Evolutionary conservation across 345 rosid species (phyloP).

Genomic region (Rhodamnia argentea): DNA sequence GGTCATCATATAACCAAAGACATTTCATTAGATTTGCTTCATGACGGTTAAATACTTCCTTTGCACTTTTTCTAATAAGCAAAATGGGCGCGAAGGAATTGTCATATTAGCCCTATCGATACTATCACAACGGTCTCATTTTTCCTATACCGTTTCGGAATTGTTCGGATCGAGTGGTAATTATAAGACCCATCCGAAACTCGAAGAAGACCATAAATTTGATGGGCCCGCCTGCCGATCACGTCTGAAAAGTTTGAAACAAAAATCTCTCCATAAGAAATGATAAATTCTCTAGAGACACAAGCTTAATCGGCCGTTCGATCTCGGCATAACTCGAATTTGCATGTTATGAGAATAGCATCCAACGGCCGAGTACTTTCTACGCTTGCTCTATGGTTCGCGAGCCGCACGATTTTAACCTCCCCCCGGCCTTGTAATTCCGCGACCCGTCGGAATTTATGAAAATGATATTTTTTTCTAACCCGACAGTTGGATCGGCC

Average conservation of each 20-base stretch:
- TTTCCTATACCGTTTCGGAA: background rate
- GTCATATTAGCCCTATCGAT: accelerated
- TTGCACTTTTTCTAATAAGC: accelerated
- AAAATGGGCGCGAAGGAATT: accelerated
- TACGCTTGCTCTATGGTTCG: background rate
- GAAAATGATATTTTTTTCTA: background rate
- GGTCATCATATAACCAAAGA: background rate
- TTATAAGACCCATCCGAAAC: no score
- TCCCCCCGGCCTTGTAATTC: no score
- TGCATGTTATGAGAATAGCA: no score
- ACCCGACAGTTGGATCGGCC: background rate
- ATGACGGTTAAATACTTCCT: background rate
- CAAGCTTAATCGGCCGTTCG: background rate
- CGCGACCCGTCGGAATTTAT: background rate
- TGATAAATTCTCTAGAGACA: background rate
- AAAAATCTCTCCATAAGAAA: no score
- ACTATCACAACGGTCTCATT: accelerated
- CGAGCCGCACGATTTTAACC: background rate
- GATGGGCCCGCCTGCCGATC: accelerated
- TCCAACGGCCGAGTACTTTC: background rate
- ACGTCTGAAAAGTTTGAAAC: no score
- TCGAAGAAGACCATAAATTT: background rate
- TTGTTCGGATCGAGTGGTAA: no score
- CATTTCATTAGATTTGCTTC: background rate
- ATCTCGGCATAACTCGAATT: background rate